Base-by-base conservation (phyloP, 2,329 filamentous ascomycete genomes). In the Sclerotinia subarctica region DNA sequence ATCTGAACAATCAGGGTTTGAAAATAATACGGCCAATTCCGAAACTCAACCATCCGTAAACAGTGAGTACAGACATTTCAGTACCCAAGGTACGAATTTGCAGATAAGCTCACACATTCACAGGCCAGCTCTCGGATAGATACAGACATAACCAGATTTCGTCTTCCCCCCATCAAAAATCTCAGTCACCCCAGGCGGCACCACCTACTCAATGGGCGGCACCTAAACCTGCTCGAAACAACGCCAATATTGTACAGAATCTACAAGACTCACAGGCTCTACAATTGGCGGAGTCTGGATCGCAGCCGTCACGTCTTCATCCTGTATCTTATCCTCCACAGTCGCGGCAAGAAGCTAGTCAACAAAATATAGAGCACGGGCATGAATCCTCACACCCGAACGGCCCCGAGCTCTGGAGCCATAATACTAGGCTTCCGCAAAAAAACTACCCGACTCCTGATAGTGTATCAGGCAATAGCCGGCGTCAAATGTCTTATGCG, bases 181-280 rank as follows among this genome's bases (percentile, higher is more conserved):
- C 65, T 32, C 65, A 67, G 10, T 67, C 65, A 15, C 65, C 65
- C 8, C 56, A 67, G 49, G 46, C 57, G 6, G 29, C 59, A 7
- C 58, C 59, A 4, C 58, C 57, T 53, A 67, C 65, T 5, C 65
- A 67, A 62, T 67, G 65, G 65, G 65, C 65, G 15, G 65, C 65
- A 17, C 65, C 65, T 8, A 62, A 62, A 46, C 65, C 65, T 54
- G 65, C 65, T 62, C 47, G 65, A 21, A 60, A 59, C 21, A 67
- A 62, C 42, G 32, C 65, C 24, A 67, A 67, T 38, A 51, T 67
- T 29, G 65, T 67, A 17, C 65, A 62, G 47, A 67, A 67, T n/a
- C 32, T 67, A 21, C 65, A 67, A 21, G 65, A 67, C 10, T 62
- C 65, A 5, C 57, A 60, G 15, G 57, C 49, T 44, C 24, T 67